Base-by-base conservation (phyloP, 2,329 filamentous ascomycete species). In the Fusarium fracticaudum region DNA sequence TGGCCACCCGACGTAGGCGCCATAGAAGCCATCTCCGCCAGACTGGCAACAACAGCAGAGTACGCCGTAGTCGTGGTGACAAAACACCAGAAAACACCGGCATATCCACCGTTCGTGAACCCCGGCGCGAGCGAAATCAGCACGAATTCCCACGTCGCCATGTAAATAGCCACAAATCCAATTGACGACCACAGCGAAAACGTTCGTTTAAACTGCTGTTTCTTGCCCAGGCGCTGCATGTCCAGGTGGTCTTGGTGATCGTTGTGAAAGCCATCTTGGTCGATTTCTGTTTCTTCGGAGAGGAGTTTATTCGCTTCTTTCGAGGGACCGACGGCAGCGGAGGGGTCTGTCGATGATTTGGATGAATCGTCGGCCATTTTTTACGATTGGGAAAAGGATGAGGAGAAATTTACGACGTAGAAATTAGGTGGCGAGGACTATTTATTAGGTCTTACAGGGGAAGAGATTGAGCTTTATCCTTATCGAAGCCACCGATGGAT, bases 1-100 rank as follows among this genome's bases (percentile, higher is more conserved):
- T 72, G 69, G 3, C 69, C 69, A 12, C 69, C 69, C 2, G 69
- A 72, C 1, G 69, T 72, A 10, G 69, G 69, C 5, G 69, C 69
- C 69, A 72, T 72, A 8, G 69, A 72, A 35, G 69, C 69, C 69
- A 72, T 72, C 54, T 72, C 69, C 1, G 69, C 69, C 20, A 72
- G 14, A 40, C 69, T 72, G 1, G 69, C 69, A 11, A 72, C 69
- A 1, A 72, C 69, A 15, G 69, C 69, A 20, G 58, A 64, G 4
- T 72, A 72, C 0, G 69, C 69, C 0, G 8, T 40, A 0, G 69
- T 72, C 0, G 69, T 72, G 0, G 64, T 72, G 9, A 72, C 44
- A 31, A 72, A 72, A 20, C 69, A 72, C 69, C 69, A 72, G 24
- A 72, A 72, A 6, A 72, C 64, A 17, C 69, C 69, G 5, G 58